These are phyloP conservation scores for Fusarium praegraminearum DNA, from an alignment of 2,329 filamentous ascomycete genomes.

Conservation along the genomic window DNA sequence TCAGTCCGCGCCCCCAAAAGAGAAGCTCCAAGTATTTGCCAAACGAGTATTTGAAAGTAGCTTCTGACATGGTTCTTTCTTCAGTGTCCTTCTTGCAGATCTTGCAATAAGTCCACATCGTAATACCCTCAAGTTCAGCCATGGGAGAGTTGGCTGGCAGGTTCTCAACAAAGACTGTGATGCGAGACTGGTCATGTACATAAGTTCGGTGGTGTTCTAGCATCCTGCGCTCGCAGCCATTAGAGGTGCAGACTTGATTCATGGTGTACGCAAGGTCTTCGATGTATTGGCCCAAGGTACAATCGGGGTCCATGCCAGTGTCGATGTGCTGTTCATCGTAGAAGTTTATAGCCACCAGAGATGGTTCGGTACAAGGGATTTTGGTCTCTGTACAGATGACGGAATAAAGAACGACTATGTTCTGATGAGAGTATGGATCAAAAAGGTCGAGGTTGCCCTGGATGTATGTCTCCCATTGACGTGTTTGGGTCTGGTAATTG, in stretches of 20 bases:
- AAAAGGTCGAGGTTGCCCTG: slow-evolving; percentile 90
- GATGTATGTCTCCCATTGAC: slow-evolving; percentile 96
- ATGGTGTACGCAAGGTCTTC: slow-evolving; percentile 87
- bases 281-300: slow-evolving; percentile 93
- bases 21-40: slow-evolving; percentile 98
- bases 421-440: slow-evolving; percentile 95
- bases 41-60: slow-evolving; percentile 98
- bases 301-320: slow-evolving; percentile 81
- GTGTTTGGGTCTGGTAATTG: slow-evolving; percentile 92
- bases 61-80: slow-evolving; percentile 90
- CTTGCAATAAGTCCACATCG: slow-evolving; percentile 99
- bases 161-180: slow-evolving; percentile 87
- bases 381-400: slow-evolving; percentile 94
- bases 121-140: slow-evolving; percentile 72
- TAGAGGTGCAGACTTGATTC: slow-evolving; percentile 81
- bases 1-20: slow-evolving; percentile 91
- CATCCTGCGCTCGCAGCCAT: slow-evolving; percentile 90
- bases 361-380: slow-evolving; percentile 91
- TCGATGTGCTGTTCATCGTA: slow-evolving; percentile 92
- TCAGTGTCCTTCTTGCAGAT: slow-evolving; percentile 91
- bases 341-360: slow-evolving; percentile 89
- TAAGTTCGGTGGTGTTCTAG: slow-evolving; percentile 95
- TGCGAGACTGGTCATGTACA: slow-evolving; percentile 93
- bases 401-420: slow-evolving; percentile 94
- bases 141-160: slow-evolving; percentile 57